Evolutionary conservation across 306 rosid genomes (phyloP), one percentile per base, ranked within the genome.

Genomic region (Cicer yamashitae): DNA sequence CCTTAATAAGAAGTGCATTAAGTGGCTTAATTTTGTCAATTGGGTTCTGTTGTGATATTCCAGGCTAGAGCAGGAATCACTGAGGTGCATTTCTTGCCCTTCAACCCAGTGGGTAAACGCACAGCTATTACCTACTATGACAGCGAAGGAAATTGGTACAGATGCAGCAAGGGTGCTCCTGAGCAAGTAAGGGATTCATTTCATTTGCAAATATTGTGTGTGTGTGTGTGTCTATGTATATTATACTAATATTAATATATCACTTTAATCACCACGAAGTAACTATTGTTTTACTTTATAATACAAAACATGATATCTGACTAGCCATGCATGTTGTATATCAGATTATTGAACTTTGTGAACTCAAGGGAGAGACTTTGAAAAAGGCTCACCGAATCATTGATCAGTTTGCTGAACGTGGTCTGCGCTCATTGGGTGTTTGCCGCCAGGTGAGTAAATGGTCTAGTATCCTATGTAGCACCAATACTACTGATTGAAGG

Each of bases 151-250:
- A 39, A 86, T 62, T 91, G 98, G 96, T 86, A 89, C 74, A 74
- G 98, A 74, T 78, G 90, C 75, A 91, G 96, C 91, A 93, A 93
- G 80, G 98, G 98, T 79, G 98, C 98, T 47, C 98, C 98, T 58
- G 98, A 93, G 73, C 96, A 93, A 86, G 98, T 93, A 77, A 76
- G 79, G 39, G 8, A 13, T 34, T 60, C 10, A 13, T 60, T 60
- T 12, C 44, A 34, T 12, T 56, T 18, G 61, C 13, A 56, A 56
- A 56, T 56, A 20, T 20, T 56, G 10, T 54, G 30, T 53, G 60
- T 53, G 30, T 53, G 59, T 17, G 59, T 17, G 13, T 30, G 37
- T 30, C 1, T 30, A 0, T 30, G 37, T 30, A 30, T 3, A 30
- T 30, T 0, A 30, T 30, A 30, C 37, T 30, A 9, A 39, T 40